phyloP scores from a whole-genome alignment of 805 yeast genomes.

The Candida boidinii region DNA sequence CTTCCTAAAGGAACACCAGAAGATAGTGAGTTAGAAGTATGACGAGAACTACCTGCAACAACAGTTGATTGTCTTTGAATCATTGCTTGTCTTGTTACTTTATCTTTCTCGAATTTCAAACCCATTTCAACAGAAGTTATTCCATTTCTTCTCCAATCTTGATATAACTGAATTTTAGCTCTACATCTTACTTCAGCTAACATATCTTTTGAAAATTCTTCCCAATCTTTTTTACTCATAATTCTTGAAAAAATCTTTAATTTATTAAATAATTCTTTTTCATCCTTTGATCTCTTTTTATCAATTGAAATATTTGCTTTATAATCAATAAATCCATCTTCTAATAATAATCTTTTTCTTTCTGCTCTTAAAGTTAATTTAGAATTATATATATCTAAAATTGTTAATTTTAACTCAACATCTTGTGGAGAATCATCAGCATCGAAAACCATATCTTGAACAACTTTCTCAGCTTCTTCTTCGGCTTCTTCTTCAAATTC shows the following conservation, averaged over 20 bases:
- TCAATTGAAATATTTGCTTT: constrained; percentile 74
- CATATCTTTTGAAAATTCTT: constrained; percentile 62
- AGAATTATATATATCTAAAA: constrained; percentile 83
- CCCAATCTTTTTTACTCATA: constrained; percentile 76
- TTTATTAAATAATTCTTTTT: constrained; percentile 68
- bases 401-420: constrained; percentile 80
- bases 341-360: constrained; percentile 72
- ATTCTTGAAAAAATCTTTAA: constrained; percentile 76
- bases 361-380: constrained; percentile 89
- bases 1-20: background rate
- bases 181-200: constrained; percentile 72
- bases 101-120: constrained; percentile 79
- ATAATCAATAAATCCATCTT: constrained; percentile 76
- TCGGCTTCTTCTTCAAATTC: constrained; percentile 96
- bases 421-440: constrained; percentile 86
- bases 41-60: constrained; percentile 2
- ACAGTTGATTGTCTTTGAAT: constrained; percentile 1
- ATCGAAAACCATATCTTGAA: constrained; percentile 93
- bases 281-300: constrained; percentile 82
- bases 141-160: constrained; percentile 90
- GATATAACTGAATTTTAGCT: constrained; percentile 78
- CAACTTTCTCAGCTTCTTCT: constrained; percentile 90
- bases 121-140: constrained; percentile 80
- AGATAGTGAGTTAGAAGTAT: constrained; percentile 10
- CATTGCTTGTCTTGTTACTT: constrained; percentile 38